phyloP scores from a whole-genome alignment of 2,329 filamentous ascomycete genomes.

The Fusarium temperatum region DNA sequence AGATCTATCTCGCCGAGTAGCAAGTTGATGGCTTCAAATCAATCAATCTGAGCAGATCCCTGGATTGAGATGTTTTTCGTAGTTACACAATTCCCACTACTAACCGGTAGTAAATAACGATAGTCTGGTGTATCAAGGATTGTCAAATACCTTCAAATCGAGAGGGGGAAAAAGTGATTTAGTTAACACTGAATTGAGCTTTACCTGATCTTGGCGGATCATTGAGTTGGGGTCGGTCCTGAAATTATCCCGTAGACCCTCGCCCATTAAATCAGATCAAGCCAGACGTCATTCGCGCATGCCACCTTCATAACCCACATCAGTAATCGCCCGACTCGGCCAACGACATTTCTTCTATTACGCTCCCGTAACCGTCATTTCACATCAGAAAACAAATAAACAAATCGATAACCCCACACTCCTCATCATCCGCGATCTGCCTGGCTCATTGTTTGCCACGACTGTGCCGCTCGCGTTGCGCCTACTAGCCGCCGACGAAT shows the following conservation, averaged over 20 bases:
- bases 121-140: neutral
- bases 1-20: no score
- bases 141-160: neutral
- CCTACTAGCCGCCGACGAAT: slow-evolving; percentile 1
- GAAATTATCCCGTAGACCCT: slow-evolving; percentile 30
- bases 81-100: neutral
- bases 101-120: neutral
- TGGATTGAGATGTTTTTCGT: neutral
- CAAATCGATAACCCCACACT: neutral
- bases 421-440: neutral
- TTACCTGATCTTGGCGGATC: neutral
- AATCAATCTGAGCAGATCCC: neutral
- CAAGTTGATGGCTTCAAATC: no score
- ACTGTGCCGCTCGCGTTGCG: slow-evolving; percentile 6
- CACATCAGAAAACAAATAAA: neutral
- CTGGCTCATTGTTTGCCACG: neutral
- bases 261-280: slow-evolving; percentile 29
- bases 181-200: neutral
- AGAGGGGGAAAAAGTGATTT: neutral
- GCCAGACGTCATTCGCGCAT: slow-evolving; percentile 41
- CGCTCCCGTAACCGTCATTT: neutral
- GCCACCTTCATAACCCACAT: slow-evolving; percentile 30
- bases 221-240: slow-evolving; percentile 17
- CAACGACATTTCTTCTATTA: neutral
- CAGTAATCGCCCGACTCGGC: slow-evolving; percentile 8